Base-by-base conservation (phyloP, 805 yeast species). In the Nakazawaea ernobii region DNA sequence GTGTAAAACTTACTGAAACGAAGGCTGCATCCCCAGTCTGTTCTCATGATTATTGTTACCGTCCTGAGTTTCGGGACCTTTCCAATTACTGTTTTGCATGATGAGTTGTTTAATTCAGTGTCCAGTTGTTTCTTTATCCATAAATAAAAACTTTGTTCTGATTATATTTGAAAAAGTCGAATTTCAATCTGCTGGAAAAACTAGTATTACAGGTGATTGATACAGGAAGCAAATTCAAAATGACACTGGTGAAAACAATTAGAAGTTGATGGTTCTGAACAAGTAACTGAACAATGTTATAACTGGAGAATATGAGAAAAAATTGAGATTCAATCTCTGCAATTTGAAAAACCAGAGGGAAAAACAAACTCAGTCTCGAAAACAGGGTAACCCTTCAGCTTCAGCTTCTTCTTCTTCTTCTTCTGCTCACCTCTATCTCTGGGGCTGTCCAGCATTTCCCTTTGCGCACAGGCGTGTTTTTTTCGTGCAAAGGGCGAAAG, bases 11-110 rank as follows among this genome's bases (percentile, higher is more conserved):
- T 49, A 61, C 64, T 55, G 57, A 53, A 55, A 60, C 13, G 59
- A 28, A 14, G 64, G 57, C 8, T 57, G 62, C 32, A 61, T 56
- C 2, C 55, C 57, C 20, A 61, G 60, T 43, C 59, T 57, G 43
- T 54, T 56, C 32, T 44, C 45, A n/a, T 54, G 61, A n/a, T 14
- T 32, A 20, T 8, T 8, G 28, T 26, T 35, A 20, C 20, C 27
- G 28, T 37, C 44, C 38, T 47, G 45, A 11, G 26, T 13, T 6
- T 40, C 44, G 29, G 54, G 54, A 29, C 53, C 53, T 36, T 55
- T 55, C 66, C 66, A 47, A 27, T 42, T 42, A n/a, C 32, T 33
- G 29, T 38, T 38, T 35, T 47, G 50, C 50, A 47, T 47, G 27
- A 15, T 39, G 24, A 20, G 24, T 20, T 20, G 24, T 20, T 40